Conservation (phyloP, 1,284 basidiomycete genomes). For the Hymenochaete sp. region DNA sequence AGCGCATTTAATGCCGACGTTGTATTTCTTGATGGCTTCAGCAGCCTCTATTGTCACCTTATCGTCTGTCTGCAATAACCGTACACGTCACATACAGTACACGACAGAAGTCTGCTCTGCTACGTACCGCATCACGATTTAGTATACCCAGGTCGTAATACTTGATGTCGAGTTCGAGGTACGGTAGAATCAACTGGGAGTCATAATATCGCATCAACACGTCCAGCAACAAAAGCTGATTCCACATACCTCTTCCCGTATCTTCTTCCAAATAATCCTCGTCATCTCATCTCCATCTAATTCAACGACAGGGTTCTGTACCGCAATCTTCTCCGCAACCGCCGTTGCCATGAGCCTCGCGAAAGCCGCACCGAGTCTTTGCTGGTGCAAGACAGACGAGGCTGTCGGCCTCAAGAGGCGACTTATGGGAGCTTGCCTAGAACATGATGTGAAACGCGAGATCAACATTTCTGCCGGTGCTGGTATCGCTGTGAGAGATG, state of each 20-base stretch:
- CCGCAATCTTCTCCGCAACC: constrained; percentile 54
- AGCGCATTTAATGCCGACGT: constrained; percentile 93
- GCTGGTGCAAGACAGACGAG: too few species aligned
- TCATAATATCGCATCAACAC: constrained; percentile 4
- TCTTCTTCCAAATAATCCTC: constrained; percentile 98
- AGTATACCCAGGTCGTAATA: constrained; percentile 96
- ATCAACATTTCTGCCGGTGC: too few species aligned
- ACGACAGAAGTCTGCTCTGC: background rate
- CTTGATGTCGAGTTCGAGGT: constrained; percentile 93
- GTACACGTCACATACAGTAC: background rate
- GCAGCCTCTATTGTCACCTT: constrained; percentile 90
- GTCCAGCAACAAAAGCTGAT: background rate
- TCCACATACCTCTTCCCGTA: constrained; percentile 76
- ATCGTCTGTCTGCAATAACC: constrained; percentile 73
- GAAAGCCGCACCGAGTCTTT: constrained; percentile 9
- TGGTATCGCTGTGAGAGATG: too few species aligned
- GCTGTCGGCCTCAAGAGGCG: too few species aligned
- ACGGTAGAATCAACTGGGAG: constrained; percentile 83
- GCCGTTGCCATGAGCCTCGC: constrained; percentile 11
- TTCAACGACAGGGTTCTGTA: constrained; percentile 90
- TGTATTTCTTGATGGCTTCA: constrained; percentile 83
- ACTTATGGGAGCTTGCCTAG: too few species aligned
- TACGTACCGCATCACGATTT: constrained; percentile 74
- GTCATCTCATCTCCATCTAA: constrained; percentile 98
- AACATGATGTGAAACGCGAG: too few species aligned